A percentile compares a stretch with the other conserved stretches of the same genome.
These are phyloP conservation scores for Hymenoscyphus salicellus DNA, from an alignment of 2,329 filamentous ascomycete genomes.

Conservation along the genomic window DNA sequence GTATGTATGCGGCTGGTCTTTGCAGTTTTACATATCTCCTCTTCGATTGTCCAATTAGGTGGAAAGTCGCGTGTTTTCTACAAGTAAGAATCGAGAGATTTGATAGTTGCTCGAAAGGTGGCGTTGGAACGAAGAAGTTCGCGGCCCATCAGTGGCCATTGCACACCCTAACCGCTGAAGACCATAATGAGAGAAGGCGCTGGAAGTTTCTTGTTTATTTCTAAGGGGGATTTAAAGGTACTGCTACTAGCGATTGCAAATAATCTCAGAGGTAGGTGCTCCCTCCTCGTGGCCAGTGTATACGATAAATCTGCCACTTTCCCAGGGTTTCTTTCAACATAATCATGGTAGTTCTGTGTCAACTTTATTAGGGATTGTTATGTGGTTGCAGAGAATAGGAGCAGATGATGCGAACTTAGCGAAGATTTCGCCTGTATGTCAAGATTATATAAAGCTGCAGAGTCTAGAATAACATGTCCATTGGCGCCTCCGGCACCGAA, in stretches of 20 bases:
- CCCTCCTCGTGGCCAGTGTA: constrained; percentile 5
- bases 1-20: constrained; percentile 39
- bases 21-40: constrained; percentile 25
- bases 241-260: constrained; percentile 20
- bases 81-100: constrained; percentile 9
- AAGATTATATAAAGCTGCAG: background rate
- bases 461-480: constrained; percentile 19
- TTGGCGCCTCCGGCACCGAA: constrained; percentile 28
- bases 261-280: constrained; percentile 7
- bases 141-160: constrained; percentile 30
- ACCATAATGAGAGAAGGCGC: constrained; percentile 43
- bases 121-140: constrained; percentile 17
- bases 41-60: constrained; percentile 21
- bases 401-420: background rate
- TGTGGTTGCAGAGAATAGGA: constrained; percentile 7
- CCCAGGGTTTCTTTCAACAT: background rate
- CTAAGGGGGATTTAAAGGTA: constrained; percentile 45
- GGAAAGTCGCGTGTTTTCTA: constrained; percentile 3
- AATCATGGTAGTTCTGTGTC: background rate
- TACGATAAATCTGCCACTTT: constrained; percentile 8
- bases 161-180: constrained; percentile 34
- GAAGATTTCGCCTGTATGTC: background rate
- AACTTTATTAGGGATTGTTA: background rate
- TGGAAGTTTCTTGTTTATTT: constrained; percentile 33
- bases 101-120: constrained; percentile 24